phyloP scores from a whole-genome alignment of 2,329 filamentous ascomycete genomes.

The Plectosphaerella cucumerina region DNA sequence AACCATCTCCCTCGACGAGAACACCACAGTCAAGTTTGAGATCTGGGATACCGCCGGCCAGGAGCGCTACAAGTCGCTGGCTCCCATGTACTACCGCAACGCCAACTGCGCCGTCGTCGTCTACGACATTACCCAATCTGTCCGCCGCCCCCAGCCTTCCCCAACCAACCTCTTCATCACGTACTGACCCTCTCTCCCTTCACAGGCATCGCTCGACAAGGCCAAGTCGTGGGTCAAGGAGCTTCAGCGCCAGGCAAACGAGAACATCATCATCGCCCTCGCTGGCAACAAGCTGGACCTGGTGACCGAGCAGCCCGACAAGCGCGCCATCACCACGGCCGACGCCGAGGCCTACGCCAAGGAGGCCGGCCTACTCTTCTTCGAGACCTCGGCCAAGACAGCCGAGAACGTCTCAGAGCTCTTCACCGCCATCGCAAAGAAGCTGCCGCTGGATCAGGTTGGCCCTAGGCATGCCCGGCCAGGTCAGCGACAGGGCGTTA shows the following conservation, averaged over 20 bases:
- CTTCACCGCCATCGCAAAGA: constrained; percentile 97
- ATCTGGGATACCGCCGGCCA: constrained; percentile 99
- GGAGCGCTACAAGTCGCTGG: constrained; percentile 97
- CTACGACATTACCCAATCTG: constrained; percentile 98
- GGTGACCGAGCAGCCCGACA: constrained; percentile 90
- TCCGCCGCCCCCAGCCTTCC: constrained; percentile 45
- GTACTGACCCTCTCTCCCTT: too few relatives aligned
- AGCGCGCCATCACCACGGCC: constrained; percentile 82
- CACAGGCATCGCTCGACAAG: constrained; percentile 91
- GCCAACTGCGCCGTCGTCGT: constrained; percentile 99
- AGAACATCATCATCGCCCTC: constrained; percentile 98
- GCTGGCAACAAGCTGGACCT: constrained; percentile 98
- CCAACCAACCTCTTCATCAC: constrained; percentile 15
- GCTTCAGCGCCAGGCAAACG: constrained; percentile 95
- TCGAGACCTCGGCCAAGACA: constrained; percentile 97
- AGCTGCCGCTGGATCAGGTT: constrained; percentile 91
- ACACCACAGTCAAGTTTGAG: constrained; percentile 98
- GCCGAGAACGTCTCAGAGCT: constrained; percentile 93
- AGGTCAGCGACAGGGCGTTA: constrained; percentile 56
- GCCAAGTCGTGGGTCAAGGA: constrained; percentile 99
- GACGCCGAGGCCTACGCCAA: constrained; percentile 94
- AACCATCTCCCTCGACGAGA: constrained; percentile 96
- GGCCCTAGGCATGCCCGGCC: constrained; percentile 81
- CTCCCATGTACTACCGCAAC: constrained; percentile 99
- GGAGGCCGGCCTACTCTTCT: constrained; percentile 92